Evolutionary conservation across 2,329 filamentous ascomycete genomes (phyloP).

Genomic region (Fusarium xylarioides): DNA sequence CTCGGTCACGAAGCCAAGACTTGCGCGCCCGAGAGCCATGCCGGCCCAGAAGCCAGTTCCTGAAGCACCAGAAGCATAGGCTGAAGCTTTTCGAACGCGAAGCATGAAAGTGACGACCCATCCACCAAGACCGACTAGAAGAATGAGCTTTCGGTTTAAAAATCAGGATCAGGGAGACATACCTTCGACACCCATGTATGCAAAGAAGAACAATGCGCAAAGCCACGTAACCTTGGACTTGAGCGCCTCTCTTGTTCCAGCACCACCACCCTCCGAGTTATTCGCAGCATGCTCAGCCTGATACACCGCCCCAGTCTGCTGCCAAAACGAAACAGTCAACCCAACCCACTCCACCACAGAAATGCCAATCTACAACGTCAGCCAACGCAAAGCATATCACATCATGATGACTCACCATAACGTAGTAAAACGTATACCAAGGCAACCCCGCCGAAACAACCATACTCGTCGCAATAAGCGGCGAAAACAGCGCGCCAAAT

Average conservation of each 20-base stretch:
- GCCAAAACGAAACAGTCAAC: conserved; percentile 66
- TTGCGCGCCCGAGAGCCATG: conserved; percentile 72
- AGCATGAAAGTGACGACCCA: conserved; percentile 88
- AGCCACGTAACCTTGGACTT: conserved; percentile 69
- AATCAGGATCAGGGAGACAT: accelerated
- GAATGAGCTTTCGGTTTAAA: not conserved
- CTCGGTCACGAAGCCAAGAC: conserved; percentile 76
- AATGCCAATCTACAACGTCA: conserved; percentile 50
- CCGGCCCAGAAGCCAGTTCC: conserved; percentile 84
- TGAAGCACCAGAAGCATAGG: conserved; percentile 76
- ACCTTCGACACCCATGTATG: conserved; percentile 77
- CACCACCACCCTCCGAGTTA: conserved; percentile 30
- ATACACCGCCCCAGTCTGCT: conserved; percentile 63
- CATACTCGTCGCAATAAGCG: conserved; percentile 73
- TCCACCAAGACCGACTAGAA: conserved; percentile 70
- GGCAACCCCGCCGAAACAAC: conserved; percentile 65
- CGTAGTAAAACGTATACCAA: conserved; percentile 77
- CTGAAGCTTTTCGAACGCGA: conserved; percentile 68
- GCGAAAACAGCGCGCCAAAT: conserved; percentile 69
- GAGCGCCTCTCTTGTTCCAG: conserved; percentile 52
- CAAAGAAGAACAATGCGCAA: conserved; percentile 72
- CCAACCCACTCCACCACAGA: conserved; percentile 65
- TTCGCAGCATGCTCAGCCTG: conserved; percentile 49
- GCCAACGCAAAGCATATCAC: not conserved
- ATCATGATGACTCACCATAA: conserved; percentile 65